Conservation (phyloP, 75 land plant genomes). For the Cunninghamia lanceolata region DNA sequence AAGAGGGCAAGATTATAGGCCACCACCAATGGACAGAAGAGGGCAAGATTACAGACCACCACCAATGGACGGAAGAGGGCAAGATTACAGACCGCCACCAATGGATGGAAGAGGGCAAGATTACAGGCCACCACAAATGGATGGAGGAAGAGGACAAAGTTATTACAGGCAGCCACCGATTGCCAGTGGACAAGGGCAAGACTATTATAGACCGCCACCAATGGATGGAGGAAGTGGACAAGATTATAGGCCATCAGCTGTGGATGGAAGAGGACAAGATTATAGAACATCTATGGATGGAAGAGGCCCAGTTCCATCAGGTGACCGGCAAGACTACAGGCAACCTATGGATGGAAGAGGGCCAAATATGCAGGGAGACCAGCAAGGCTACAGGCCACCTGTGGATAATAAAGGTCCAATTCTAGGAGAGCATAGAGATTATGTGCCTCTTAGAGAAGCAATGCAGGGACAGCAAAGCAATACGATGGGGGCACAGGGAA, state of each 20-base stretch:
- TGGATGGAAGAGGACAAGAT: background rate
- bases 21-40: background rate
- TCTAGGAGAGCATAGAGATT: background rate
- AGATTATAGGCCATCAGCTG: background rate
- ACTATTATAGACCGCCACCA: background rate
- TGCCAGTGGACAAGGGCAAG: background rate
- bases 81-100: background rate
- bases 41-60: conserved; percentile 1
- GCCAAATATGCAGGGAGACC: background rate
- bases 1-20: background rate
- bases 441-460: background rate
- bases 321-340: background rate
- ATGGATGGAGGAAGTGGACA: background rate
- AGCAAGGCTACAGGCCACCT: background rate
- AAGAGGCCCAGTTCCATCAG: background rate
- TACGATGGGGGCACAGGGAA: background rate
- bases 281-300: background rate
- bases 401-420: background rate
- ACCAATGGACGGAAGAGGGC: conserved; percentile 3
- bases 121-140: background rate
- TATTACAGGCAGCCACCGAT: background rate
- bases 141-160: background rate
- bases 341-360: background rate
- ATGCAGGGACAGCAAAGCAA: background rate
- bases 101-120: conserved; percentile 8